Percentiles rank a stretch among this genome's conserved stretches.
Evolutionary conservation across 345 rosid genomes (phyloP).

Genomic region (Lenwebbia sp.): DNA sequence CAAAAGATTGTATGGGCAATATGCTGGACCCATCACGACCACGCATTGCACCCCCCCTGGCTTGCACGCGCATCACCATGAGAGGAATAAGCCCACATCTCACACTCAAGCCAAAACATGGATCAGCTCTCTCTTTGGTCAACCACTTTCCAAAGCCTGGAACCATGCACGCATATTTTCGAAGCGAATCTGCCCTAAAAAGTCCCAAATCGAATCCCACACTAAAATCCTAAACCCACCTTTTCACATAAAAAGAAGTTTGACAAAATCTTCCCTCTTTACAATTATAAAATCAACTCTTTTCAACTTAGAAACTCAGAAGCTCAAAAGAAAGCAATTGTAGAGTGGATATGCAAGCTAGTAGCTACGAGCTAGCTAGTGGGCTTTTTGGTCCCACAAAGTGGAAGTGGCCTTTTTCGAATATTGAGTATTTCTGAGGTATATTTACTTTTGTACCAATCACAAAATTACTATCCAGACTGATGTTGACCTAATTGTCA

Average conservation of each 20-base stretch:
- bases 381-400: not conserved
- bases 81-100: not conserved
- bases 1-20: not conserved
- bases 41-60: not conserved
- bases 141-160: not conserved
- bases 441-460: not conserved
- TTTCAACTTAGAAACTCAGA: not conserved
- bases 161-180: not conserved
- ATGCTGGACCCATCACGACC: not conserved
- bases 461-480: not conserved
- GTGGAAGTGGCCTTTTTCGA: not conserved
- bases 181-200: not conserved
- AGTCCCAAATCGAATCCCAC: not conserved
- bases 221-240: not conserved
- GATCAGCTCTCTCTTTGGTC: not conserved
- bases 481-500: not conserved
- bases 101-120: not conserved
- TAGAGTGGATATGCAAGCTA: not conserved
- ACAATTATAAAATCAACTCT: not conserved
- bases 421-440: not conserved
- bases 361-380: not conserved
- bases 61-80: not conserved
- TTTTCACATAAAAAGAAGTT: not conserved
- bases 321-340: not conserved
- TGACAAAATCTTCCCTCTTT: not conserved